These are phyloP conservation scores for Sphagnum fallax DNA, from an alignment of 228 moss, liverwort and hornwort species.

Conservation along the genomic window DNA sequence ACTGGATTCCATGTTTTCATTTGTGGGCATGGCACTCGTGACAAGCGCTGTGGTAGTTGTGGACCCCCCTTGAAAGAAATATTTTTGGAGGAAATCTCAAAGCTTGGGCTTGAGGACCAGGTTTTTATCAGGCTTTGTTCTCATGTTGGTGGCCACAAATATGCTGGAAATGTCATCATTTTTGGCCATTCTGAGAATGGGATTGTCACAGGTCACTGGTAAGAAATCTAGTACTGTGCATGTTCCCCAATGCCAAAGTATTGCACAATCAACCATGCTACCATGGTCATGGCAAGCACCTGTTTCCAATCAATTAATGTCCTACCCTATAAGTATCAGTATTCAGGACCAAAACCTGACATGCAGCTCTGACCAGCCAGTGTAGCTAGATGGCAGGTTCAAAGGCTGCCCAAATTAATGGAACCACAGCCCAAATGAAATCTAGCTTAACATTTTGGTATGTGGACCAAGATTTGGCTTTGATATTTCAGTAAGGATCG, in stretches of 20 bases:
- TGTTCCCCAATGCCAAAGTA: no score
- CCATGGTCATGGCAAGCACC: no score
- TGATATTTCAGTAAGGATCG: no score
- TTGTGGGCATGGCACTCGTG: slow-evolving; percentile 76
- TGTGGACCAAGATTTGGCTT: no score
- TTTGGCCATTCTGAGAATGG: slow-evolving; percentile 39
- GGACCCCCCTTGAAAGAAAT: slow-evolving; percentile 71
- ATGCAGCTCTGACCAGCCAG: background rate
- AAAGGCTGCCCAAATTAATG: background rate
- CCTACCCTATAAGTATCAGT: no score
- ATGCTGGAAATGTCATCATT: slow-evolving; percentile 87
- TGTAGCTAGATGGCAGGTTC: background rate
- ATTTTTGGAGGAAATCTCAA: slow-evolving; percentile 41
- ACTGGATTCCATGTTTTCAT: slow-evolving; percentile 75
- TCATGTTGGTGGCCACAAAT: slow-evolving; percentile 97
- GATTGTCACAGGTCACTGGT: slow-evolving; percentile 39
- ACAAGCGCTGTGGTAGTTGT: slow-evolving; percentile 79
- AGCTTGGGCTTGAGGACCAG: slow-evolving; percentile 47
- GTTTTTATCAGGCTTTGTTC: slow-evolving; percentile 77
- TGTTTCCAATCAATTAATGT: no score
- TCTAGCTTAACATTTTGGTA: no score
- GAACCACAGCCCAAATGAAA: no score
- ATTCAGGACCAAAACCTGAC: no score
- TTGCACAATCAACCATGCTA: no score
- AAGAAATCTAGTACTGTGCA: slow-evolving; percentile 2